These are phyloP conservation scores for Exophiala bonariae DNA, from an alignment of 2,329 filamentous ascomycete species.

Conservation along the genomic window DNA sequence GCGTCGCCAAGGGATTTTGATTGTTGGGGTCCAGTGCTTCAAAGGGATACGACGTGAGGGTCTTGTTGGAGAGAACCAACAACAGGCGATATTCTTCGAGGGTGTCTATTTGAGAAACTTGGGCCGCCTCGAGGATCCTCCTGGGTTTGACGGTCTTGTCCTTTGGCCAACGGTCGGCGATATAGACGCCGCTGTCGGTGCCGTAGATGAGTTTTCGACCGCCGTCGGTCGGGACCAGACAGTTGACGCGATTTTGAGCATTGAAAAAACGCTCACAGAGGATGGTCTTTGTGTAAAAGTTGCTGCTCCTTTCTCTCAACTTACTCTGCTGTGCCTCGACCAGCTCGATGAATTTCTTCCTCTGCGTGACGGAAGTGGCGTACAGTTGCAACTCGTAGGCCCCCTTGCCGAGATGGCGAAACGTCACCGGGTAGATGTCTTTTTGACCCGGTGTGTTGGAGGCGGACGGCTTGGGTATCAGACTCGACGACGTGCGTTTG, in stretches of 20 bases:
- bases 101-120: slow-evolving; percentile 93
- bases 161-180: slow-evolving; percentile 87
- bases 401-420: slow-evolving; percentile 91
- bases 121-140: slow-evolving; percentile 79
- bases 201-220: slow-evolving; percentile 92
- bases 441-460: slow-evolving; percentile 53
- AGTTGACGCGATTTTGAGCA: slow-evolving; percentile 85
- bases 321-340: slow-evolving; percentile 89
- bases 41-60: slow-evolving; percentile 83
- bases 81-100: slow-evolving; percentile 93
- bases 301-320: slow-evolving; percentile 70
- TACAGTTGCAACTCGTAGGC: slow-evolving; percentile 91
- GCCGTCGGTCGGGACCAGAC: slow-evolving; percentile 93
- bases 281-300: slow-evolving; percentile 67
- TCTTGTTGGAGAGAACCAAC: slow-evolving; percentile 89
- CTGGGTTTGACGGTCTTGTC: slow-evolving; percentile 72
- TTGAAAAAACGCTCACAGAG: slow-evolving; percentile 89
- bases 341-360: slow-evolving; percentile 95
- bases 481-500: slow-evolving; percentile 84
- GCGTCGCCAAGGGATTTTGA: slow-evolving; percentile 71
- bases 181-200: slow-evolving; percentile 89
- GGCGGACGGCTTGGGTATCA: slow-evolving; percentile 62
- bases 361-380: slow-evolving; percentile 78
- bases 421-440: slow-evolving; percentile 92
- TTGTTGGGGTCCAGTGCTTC: slow-evolving; percentile 83